Conservation (phyloP, 495 filamentous ascomycete species). For the Penicillium fimorum region DNA sequence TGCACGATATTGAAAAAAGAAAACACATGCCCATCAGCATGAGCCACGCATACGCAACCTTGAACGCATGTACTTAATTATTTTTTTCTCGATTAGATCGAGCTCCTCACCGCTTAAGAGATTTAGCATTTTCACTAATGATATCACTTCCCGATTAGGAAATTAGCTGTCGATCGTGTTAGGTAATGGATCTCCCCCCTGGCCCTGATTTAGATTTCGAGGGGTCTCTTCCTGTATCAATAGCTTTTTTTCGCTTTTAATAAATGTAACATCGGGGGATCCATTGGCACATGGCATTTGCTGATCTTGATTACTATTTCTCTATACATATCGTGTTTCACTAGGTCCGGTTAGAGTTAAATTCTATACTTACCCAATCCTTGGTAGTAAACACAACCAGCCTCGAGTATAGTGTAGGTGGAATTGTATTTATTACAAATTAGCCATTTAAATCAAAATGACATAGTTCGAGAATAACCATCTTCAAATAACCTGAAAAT, state of each 20-base stretch:
- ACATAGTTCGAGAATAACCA: neutral
- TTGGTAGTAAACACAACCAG: neutral
- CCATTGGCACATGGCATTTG: neutral
- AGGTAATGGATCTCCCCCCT: neutral
- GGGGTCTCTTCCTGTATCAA: neutral
- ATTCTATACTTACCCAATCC: neutral
- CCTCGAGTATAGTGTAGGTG: neutral
- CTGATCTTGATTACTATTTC: neutral
- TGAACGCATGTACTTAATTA: constrained; percentile 16
- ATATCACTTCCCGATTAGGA: constrained; percentile 7
- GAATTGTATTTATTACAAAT: neutral
- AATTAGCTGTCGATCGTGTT: constrained; percentile 2
- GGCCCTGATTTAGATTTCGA: neutral
- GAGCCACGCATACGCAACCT: constrained; percentile 15
- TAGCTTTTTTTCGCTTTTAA: neutral
- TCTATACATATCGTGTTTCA: too few relatives aligned
- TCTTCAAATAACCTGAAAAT: neutral
- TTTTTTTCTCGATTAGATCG: neutral
- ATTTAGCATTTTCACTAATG: neutral
- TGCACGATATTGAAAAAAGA: constrained; percentile 6
- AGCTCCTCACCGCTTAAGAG: neutral
- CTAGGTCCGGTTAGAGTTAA: constrained; percentile 2
- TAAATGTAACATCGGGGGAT: neutral
- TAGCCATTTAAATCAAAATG: too few relatives aligned
- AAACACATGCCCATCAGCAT: constrained; percentile 15